Base-by-base conservation (phyloP, 371 early-diverging fungal species). In the Mucor indicus region DNA sequence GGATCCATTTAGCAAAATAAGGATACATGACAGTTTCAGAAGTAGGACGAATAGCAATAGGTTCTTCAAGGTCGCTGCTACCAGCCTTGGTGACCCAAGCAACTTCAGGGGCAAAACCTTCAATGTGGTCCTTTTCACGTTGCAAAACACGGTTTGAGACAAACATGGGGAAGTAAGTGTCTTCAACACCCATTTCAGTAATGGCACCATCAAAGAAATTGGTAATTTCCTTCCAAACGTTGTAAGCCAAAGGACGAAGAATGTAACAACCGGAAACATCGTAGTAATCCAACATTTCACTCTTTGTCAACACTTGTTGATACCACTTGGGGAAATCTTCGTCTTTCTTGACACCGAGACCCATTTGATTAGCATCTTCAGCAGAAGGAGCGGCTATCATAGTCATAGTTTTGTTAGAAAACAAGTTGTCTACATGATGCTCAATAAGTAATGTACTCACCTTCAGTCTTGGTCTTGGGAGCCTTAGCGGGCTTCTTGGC, bases 11-110 rank as follows among this genome's bases (percentile, higher is more conserved):
- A 50, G 98, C 84, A 68, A 93, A 99, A 69, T 92, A 93, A 43
- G 99, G 99, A 72, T 99, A 99, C 93, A 99, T 99, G 63, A 99
- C 98, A 13, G 99, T 95, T 76, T 99, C 99, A 12, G 99, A 99
- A 2, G 99, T 99, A 19, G 99, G 99, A 57, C 99, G 91, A 48
- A 99, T 91, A 46, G 99, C 99, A 63, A 99, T 88, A 19, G 98
- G 99, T 62, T 95, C 96, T 45, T 90, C 96, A 37, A 99, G 69
- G 33, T 96, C 95, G 47, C 83, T 86, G 57, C 75, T 80, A 24
- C 99, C 99, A 50, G 98, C 96, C 64, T 86, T 91, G 37, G 99
- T 99, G 21, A 99, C 99, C 99, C 99, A 99, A 22, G 99, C 99
- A 16, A 99, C 98, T 74, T 99, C 99, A 30, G 99, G 99, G 24